Evolutionary conservation across 1,284 basidiomycete genomes (phyloP).

Genomic region (Schizopora paradoxa): DNA sequence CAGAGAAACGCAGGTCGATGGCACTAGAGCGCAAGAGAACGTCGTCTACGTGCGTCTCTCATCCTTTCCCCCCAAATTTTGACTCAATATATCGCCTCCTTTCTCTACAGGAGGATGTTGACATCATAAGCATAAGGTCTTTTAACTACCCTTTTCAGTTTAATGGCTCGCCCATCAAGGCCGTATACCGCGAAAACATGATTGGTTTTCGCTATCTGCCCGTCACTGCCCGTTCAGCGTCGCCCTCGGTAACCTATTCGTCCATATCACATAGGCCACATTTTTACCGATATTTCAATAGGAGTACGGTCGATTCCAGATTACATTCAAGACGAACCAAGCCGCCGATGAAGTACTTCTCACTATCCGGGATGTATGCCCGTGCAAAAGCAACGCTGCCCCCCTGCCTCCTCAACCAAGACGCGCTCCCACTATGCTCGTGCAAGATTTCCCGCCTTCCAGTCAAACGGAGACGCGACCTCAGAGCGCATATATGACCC

Average conservation of each 20-base stretch:
- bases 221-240: slow-evolving; percentile 34
- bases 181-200: slow-evolving; percentile 63
- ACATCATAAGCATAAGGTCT: slow-evolving; percentile 50
- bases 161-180: slow-evolving; percentile 64
- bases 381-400: slow-evolving; percentile 53
- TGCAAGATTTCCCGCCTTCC: background rate
- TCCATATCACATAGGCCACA: background rate
- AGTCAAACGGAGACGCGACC: background rate
- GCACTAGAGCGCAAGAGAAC: slow-evolving; percentile 1
- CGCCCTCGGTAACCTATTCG: slow-evolving; percentile 34
- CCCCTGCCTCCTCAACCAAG: too few species aligned
- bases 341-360: slow-evolving; percentile 54
- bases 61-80: background rate
- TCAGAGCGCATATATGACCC: background rate
- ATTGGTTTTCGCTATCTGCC: slow-evolving; percentile 68
- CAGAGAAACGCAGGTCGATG: slow-evolving; percentile 21
- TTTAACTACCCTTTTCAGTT: slow-evolving; percentile 19
- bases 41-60: slow-evolving; percentile 14
- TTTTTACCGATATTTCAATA: slow-evolving; percentile 24
- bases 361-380: slow-evolving; percentile 59
- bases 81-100: slow-evolving; percentile 1
- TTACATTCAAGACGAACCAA: slow-evolving; percentile 50
- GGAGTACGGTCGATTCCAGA: slow-evolving; percentile 68
- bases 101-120: slow-evolving; percentile 59
- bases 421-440: background rate